These are phyloP conservation scores for Cercospora citrullina DNA, from an alignment of 2,329 filamentous ascomycete genomes.

Conservation along the genomic window DNA sequence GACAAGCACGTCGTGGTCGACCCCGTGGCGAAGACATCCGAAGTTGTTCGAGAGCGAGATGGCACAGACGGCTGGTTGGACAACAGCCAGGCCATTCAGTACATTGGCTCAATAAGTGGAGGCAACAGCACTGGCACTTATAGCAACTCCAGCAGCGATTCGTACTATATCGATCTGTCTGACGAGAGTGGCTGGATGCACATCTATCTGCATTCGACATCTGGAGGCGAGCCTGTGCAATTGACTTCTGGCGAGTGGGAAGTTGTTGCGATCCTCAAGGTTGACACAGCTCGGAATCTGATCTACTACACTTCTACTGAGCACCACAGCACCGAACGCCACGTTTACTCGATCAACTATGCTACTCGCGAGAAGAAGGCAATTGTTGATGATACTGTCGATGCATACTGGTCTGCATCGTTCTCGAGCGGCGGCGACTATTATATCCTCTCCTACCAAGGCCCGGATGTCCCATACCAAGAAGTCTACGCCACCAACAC, in stretches of 20 bases:
- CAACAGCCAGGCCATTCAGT: slow-evolving; percentile 58
- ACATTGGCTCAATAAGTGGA: slow-evolving; percentile 49
- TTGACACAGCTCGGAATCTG: slow-evolving; percentile 57
- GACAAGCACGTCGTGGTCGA: slow-evolving; percentile 64
- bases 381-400: slow-evolving; percentile 61
- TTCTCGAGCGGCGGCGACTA: slow-evolving; percentile 64
- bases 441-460: slow-evolving; percentile 65
- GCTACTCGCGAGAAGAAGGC: slow-evolving; percentile 55
- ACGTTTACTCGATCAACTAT: slow-evolving; percentile 67
- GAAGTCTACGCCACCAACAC: slow-evolving; percentile 63
- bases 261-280: slow-evolving; percentile 59
- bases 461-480: slow-evolving; percentile 69
- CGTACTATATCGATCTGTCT: slow-evolving; percentile 66
- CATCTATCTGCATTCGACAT: slow-evolving; percentile 63
- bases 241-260: slow-evolving; percentile 61
- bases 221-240: slow-evolving; percentile 54
- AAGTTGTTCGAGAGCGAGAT: slow-evolving; percentile 57
- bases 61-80: slow-evolving; percentile 64
- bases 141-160: slow-evolving; percentile 35
- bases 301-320: slow-evolving; percentile 67
- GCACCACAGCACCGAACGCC: slow-evolving; percentile 65
- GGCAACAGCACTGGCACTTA: slow-evolving; percentile 32
- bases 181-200: slow-evolving; percentile 67
- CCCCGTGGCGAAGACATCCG: slow-evolving; percentile 49
- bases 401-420: slow-evolving; percentile 63